Evolutionary conservation across 257 asterid species (phyloP).

Genomic region (Primulina eburnea): DNA sequence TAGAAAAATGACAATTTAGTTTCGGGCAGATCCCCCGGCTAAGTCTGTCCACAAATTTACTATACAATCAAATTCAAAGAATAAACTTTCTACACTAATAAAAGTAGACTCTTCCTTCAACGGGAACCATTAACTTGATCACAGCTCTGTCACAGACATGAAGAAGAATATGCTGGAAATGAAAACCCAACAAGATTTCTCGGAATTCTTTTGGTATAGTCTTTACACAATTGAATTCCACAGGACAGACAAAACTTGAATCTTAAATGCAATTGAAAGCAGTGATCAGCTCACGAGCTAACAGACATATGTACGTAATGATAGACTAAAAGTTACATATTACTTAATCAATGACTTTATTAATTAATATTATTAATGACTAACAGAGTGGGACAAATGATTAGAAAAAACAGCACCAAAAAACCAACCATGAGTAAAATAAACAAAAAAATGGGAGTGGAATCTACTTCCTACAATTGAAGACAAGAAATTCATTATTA

Average conservation of each 20-base stretch:
- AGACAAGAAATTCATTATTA: conserved; percentile 9
- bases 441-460: conserved; percentile 18
- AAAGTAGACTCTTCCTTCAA: neutral
- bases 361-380: conserved; percentile 13
- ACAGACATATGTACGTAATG: neutral
- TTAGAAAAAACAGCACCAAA: conserved; percentile 12
- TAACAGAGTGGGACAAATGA: conserved; percentile 16
- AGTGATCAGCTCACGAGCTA: conserved; percentile 1
- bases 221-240: conserved; percentile 5
- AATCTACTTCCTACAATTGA: conserved; percentile 1
- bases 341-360: neutral
- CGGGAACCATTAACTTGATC: conserved; percentile 12
- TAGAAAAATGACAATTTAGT: conserved; percentile 1
- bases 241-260: conserved; percentile 5
- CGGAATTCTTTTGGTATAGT: neutral
- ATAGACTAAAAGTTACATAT: neutral
- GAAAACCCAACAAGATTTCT: conserved; percentile 14
- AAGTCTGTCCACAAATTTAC: too few relatives aligned
- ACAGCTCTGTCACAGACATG: neutral
- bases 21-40: neutral
- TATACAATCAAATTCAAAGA: too few relatives aligned
- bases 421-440: conserved; percentile 5
- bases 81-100: neutral
- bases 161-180: neutral
- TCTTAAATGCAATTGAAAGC: neutral